A percentile compares a stretch with the other conserved stretches of the same genome.
These are phyloP conservation scores for Ceratocystis destructans DNA, from an alignment of 2,329 filamentous ascomycete species.

Conservation along the genomic window DNA sequence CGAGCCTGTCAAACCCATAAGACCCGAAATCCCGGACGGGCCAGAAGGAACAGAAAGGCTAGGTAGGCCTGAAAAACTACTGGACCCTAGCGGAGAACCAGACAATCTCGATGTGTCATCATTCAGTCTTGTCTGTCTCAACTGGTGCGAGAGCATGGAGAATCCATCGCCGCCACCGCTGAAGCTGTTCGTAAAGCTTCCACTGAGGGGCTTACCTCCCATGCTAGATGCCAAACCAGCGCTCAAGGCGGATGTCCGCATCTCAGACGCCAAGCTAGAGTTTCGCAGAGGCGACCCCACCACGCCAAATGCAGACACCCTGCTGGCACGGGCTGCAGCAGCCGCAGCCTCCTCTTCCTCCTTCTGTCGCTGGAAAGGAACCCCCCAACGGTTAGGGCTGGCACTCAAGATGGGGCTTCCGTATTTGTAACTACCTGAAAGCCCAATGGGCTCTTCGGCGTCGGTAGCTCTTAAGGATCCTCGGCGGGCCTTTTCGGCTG, in stretches of 20 bases:
- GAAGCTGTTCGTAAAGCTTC: conserved; percentile 10
- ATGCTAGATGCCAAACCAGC: conserved; percentile 8
- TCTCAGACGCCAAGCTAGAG: conserved; percentile 43
- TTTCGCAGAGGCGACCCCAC: conserved; percentile 53
- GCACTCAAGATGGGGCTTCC: conserved; percentile 44
- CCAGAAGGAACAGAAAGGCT: neutral
- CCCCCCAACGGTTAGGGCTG: conserved; percentile 48
- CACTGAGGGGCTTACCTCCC: conserved; percentile 8
- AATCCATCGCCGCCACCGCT: conserved; percentile 13
- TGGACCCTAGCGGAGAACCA: conserved; percentile 9
- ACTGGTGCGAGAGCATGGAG: conserved; percentile 16
- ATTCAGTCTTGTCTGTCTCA: conserved; percentile 12
- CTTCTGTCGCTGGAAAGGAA: conserved; percentile 45
- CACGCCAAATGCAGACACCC: conserved; percentile 47
- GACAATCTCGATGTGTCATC: conserved; percentile 11
- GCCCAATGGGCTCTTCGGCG: conserved; percentile 32
- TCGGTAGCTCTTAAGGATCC: conserved; percentile 45
- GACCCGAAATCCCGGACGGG: neutral
- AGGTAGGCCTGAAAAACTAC: conserved; percentile 1
- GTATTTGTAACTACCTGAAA: conserved; percentile 41
- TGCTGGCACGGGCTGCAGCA: conserved; percentile 21
- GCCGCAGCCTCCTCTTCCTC: conserved; percentile 35
- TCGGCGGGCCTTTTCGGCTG: conserved; percentile 51
- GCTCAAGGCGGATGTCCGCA: conserved; percentile 6
- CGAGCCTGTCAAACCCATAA: neutral